These are phyloP conservation scores for Bimuria novae-zelandiae DNA, from an alignment of 2,329 filamentous ascomycete genomes.

Conservation along the genomic window DNA sequence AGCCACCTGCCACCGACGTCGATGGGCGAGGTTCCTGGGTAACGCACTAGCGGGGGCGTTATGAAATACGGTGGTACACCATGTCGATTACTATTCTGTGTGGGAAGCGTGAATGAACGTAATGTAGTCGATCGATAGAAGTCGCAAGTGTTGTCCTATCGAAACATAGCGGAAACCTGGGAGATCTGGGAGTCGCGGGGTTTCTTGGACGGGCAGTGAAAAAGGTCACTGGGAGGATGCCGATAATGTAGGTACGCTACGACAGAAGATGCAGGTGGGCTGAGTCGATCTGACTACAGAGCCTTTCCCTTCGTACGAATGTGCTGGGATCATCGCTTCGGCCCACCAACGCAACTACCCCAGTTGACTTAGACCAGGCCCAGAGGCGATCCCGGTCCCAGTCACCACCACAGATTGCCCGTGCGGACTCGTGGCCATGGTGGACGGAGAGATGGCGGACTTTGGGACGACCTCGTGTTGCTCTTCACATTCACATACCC, in stretches of 20 bases:
- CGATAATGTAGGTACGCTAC: slow-evolving; percentile 31
- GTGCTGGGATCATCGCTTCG: slow-evolving; percentile 12
- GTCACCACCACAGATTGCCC: background rate
- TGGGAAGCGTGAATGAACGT: background rate
- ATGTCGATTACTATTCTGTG: slow-evolving; percentile 3
- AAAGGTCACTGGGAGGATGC: slow-evolving; percentile 19
- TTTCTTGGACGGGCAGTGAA: background rate
- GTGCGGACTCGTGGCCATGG: slow-evolving; percentile 4
- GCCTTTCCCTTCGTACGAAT: slow-evolving; percentile 9
- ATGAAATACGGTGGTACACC: slow-evolving; percentile 11
- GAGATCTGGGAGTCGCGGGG: too few species aligned
- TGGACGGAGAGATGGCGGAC: slow-evolving; percentile 1
- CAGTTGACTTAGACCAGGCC: slow-evolving; percentile 5
- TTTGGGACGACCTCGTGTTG: background rate
- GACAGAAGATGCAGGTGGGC: slow-evolving; percentile 3
- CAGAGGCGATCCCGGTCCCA: slow-evolving; percentile 9
- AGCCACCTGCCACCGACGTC: slow-evolving; percentile 9
- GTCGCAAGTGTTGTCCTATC: too few species aligned
- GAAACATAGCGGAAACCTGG: too few species aligned
- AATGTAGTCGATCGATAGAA: too few species aligned
- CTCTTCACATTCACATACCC: background rate
- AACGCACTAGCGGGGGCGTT: slow-evolving; percentile 19
- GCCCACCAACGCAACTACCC: slow-evolving; percentile 8
- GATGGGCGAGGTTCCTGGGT: background rate
- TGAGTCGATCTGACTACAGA: slow-evolving; percentile 7